Percentiles rank a stretch among this genome's conserved stretches.
These are phyloP conservation scores for Apiotrichum domesticum DNA, from an alignment of 1,284 basidiomycete genomes.

Conservation along the genomic window DNA sequence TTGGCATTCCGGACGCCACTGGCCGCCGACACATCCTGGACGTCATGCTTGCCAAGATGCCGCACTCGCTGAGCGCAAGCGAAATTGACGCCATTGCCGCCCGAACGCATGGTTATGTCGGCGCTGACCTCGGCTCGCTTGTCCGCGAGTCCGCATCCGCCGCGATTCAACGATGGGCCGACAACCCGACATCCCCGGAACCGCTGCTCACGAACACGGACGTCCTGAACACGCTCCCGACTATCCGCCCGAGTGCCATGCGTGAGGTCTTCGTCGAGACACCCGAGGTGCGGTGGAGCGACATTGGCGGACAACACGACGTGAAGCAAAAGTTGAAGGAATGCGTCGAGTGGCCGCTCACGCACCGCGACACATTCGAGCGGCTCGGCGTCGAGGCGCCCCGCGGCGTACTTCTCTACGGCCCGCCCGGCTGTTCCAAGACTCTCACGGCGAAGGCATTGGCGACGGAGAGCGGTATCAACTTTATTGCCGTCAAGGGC, in stretches of 20 bases:
- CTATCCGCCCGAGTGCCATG: constrained; percentile 86
- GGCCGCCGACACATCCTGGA: constrained; percentile 77
- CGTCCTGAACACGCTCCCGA: constrained; percentile 64
- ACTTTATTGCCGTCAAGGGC: constrained; percentile 97
- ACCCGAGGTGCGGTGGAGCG: constrained; percentile 73
- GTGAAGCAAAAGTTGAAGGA: constrained; percentile 80
- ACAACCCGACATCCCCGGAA: not conserved
- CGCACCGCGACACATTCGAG: constrained; percentile 75
- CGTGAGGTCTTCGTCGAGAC: constrained; percentile 86
- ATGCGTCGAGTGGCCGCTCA: constrained; percentile 89
- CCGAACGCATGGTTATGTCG: constrained; percentile 92
- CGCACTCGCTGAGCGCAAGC: constrained; percentile 60
- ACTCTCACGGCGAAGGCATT: constrained; percentile 90
- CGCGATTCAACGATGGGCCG: constrained; percentile 74
- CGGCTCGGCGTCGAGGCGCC: constrained; percentile 84
- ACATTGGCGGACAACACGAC: constrained; percentile 78
- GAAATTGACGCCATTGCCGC: constrained; percentile 65
- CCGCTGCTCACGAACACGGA: constrained; percentile 59
- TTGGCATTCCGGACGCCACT: constrained; percentile 82
- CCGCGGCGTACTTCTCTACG: constrained; percentile 86
- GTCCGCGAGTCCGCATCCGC: constrained; percentile 87
- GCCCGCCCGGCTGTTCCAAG: constrained; percentile 96
- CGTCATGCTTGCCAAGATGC: constrained; percentile 73
- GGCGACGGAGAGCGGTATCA: constrained; percentile 89
- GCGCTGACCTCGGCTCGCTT: constrained; percentile 87